A percentile compares a stretch with the other conserved stretches of the same genome.
Conservation (phyloP, 2,329 filamentous ascomycete genomes). For the Stagonosporopsis chrysanthemi region DNA sequence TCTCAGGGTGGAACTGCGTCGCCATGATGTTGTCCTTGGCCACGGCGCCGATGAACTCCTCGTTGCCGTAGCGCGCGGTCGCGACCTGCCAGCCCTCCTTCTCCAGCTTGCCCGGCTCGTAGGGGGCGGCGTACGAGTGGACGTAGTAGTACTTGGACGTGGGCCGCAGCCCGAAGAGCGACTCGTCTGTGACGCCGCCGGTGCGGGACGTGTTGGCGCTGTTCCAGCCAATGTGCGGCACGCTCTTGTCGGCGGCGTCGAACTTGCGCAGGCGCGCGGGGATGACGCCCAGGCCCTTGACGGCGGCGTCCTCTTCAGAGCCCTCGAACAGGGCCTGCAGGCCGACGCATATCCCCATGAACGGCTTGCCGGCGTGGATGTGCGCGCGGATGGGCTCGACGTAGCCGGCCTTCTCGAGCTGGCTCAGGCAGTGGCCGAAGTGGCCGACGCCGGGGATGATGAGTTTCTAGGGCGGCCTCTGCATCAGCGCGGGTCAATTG, state of each 20-base stretch:
- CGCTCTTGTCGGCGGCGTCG: slow-evolving; percentile 78
- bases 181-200: slow-evolving; percentile 54
- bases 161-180: slow-evolving; percentile 79
- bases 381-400: slow-evolving; percentile 82
- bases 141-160: slow-evolving; percentile 98
- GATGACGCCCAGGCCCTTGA: slow-evolving; percentile 79
- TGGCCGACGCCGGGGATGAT: slow-evolving; percentile 97
- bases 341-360: slow-evolving; percentile 97
- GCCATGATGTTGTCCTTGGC: slow-evolving; percentile 85
- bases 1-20: slow-evolving; percentile 98
- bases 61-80: slow-evolving; percentile 83
- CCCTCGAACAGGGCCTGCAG: slow-evolving; percentile 88
- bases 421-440: slow-evolving; percentile 92
- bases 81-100: slow-evolving; percentile 89
- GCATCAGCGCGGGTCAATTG: slow-evolving; percentile 48
- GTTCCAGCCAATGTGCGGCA: slow-evolving; percentile 99
- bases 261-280: slow-evolving; percentile 77
- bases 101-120: slow-evolving; percentile 76
- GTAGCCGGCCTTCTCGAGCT: slow-evolving; percentile 83
- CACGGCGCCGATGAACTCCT: slow-evolving; percentile 91
- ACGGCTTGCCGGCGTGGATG: slow-evolving; percentile 90
- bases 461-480: slow-evolving; percentile 69
- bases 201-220: slow-evolving; percentile 71
- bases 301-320: slow-evolving; percentile 77
- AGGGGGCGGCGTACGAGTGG: slow-evolving; percentile 88